A percentile compares a stretch with the other conserved stretches of the same genome.
These are phyloP conservation scores for Beta vulgaris DNA, from an alignment of 148 eudicot species.

Conservation along the genomic window DNA sequence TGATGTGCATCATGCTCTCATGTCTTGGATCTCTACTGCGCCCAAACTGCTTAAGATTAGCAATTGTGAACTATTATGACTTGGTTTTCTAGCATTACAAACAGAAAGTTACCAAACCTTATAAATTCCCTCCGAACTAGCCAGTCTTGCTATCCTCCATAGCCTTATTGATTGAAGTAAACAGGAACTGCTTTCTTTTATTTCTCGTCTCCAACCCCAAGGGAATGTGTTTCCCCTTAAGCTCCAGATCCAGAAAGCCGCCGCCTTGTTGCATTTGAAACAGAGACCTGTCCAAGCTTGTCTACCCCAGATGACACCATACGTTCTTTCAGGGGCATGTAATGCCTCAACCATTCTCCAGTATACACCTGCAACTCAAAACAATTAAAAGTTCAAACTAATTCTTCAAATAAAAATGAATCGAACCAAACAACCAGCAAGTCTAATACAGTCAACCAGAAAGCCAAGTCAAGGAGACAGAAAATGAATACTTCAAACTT, in stretches of 20 bases:
- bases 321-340: conserved; percentile 61
- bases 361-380: conserved; percentile 62
- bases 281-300: conserved; percentile 71
- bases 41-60: too few relatives aligned
- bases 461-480: background rate
- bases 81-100: background rate
- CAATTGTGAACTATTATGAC: too few relatives aligned
- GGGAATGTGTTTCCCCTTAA: conserved; percentile 21
- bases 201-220: background rate
- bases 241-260: conserved; percentile 73
- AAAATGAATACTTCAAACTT: background rate
- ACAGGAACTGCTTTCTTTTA: background rate
- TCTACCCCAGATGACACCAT: conserved; percentile 37
- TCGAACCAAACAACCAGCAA: background rate
- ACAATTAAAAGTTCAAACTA: background rate
- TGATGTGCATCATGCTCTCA: too few relatives aligned
- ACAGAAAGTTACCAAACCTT: background rate
- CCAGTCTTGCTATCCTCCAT: background rate
- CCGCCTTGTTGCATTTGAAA: conserved; percentile 87
- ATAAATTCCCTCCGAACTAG: background rate
- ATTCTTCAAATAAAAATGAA: background rate
- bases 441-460: background rate
- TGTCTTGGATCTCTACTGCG: too few relatives aligned
- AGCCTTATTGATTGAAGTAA: background rate
- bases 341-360: conserved; percentile 77